Evolutionary conservation across 2,329 filamentous ascomycete genomes (phyloP).

Genomic region (Monosporascus ibericus): DNA sequence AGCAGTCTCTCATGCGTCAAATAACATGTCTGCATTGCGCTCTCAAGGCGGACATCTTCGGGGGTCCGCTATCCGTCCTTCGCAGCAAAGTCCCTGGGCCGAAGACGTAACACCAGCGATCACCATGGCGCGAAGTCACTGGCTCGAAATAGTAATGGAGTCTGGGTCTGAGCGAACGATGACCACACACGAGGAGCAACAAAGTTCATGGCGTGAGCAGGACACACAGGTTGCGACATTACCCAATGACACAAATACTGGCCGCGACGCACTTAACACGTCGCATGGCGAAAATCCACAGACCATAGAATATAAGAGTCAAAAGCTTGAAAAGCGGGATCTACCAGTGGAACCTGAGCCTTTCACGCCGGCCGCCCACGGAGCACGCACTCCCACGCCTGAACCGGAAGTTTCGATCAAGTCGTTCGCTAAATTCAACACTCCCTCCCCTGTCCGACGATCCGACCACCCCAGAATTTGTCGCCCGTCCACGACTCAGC

Average conservation of each 20-base stretch:
- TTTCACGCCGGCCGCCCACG: conserved; percentile 20
- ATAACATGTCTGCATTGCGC: background rate
- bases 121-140: background rate
- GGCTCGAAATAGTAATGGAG: background rate
- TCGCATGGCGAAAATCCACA: too few relatives aligned
- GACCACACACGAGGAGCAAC: background rate
- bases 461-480: conserved; percentile 7
- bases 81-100: conserved; percentile 26
- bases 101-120: conserved; percentile 3
- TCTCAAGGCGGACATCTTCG: conserved; percentile 5
- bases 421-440: conserved; percentile 47
- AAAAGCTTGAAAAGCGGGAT: too few relatives aligned
- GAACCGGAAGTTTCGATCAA: conserved; percentile 44
- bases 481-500: conserved; percentile 4
- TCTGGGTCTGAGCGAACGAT: background rate
- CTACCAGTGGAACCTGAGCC: too few relatives aligned
- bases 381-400: conserved; percentile 31
- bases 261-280: background rate
- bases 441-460: conserved; percentile 38
- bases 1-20: background rate
- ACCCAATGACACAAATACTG: background rate
- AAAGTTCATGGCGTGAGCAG: background rate
- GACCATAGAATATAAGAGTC: too few relatives aligned
- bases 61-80: conserved; percentile 11
- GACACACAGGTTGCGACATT: background rate